Conservation (phyloP, 306 rosid genomes). For the Alnus rubra region DNA sequence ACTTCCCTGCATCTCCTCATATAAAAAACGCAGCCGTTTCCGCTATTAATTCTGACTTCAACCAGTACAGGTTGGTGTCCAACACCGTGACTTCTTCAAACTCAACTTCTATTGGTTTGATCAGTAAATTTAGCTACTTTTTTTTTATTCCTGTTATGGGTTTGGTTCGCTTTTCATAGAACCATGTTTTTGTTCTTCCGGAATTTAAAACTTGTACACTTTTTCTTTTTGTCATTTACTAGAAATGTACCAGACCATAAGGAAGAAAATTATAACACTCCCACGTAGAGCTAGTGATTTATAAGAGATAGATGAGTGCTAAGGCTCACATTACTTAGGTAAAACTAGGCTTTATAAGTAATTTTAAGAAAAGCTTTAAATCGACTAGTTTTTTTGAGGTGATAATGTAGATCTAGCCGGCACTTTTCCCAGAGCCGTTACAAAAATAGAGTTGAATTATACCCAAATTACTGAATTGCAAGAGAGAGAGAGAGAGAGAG, state of each 20-base stretch:
- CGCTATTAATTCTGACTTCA: slow-evolving; percentile 76
- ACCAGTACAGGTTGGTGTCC: slow-evolving; percentile 64
- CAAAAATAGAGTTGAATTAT: not conserved
- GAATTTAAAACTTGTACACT: not conserved
- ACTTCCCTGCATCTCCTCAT: slow-evolving; percentile 74
- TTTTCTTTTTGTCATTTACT: not conserved
- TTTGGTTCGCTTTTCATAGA: not conserved
- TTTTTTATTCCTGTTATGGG: not conserved
- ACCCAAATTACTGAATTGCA: not conserved
- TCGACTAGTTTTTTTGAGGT: no score
- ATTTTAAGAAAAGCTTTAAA: no score
- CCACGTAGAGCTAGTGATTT: no score
- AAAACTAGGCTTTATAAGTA: no score
- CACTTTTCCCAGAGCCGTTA: no score
- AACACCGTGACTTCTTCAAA: not conserved
- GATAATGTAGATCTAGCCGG: no score
- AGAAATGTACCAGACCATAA: not conserved
- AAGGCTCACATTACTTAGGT: no score
- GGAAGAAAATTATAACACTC: not conserved
- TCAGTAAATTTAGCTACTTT: not conserved
- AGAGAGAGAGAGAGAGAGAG: no score
- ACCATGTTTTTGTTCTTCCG: not conserved
- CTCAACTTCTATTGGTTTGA: not conserved
- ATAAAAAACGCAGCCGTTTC: slow-evolving; percentile 71
- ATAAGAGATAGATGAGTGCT: no score